Evolutionary conservation across 192 early-diverging fungal genomes (phyloP).

Genomic region (Coemansia nantahalensis): DNA sequence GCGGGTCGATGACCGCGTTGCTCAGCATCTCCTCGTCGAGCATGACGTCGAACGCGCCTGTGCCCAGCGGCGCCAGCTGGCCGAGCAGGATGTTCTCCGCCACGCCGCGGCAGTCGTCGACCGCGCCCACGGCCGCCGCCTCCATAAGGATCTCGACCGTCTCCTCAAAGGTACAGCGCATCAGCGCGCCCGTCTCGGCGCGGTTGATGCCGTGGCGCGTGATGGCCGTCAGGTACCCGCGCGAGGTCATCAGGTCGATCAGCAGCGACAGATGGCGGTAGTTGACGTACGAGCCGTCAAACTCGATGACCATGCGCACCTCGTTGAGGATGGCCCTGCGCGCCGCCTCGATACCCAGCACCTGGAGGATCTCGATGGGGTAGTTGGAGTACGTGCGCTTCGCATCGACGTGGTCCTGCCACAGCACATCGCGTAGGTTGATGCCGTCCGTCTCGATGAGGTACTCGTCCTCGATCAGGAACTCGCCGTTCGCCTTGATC

Average conservation of each 20-base stretch:
- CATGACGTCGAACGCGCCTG: conserved; percentile 90
- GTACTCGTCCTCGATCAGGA: conserved; percentile 64
- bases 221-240: conserved; percentile 93
- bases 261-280: conserved; percentile 95
- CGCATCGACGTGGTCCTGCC: conserved; percentile 78
- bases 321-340: conserved; percentile 86
- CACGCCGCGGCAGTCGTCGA: conserved; percentile 95
- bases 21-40: conserved; percentile 91
- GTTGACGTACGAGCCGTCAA: conserved; percentile 97
- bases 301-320: conserved; percentile 89
- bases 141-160: conserved; percentile 98
- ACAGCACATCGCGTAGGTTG: conserved; percentile 84
- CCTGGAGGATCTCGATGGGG: conserved; percentile 85
- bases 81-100: conserved; percentile 98
- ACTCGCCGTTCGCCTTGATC: conserved; percentile 61
- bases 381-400: conserved; percentile 86
- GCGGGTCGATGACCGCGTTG: conserved; percentile 60
- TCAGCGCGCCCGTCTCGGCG: conserved; percentile 89
- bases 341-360: conserved; percentile 97
- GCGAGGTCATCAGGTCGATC: conserved; percentile 94
- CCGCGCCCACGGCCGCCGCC: conserved; percentile 83
- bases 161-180: conserved; percentile 97
- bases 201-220: conserved; percentile 98
- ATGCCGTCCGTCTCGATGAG: conserved; percentile 92
- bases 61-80: conserved; percentile 94